Base-by-base conservation (phyloP, 495 filamentous ascomycete genomes). In the Neurospora discreta region DNA sequence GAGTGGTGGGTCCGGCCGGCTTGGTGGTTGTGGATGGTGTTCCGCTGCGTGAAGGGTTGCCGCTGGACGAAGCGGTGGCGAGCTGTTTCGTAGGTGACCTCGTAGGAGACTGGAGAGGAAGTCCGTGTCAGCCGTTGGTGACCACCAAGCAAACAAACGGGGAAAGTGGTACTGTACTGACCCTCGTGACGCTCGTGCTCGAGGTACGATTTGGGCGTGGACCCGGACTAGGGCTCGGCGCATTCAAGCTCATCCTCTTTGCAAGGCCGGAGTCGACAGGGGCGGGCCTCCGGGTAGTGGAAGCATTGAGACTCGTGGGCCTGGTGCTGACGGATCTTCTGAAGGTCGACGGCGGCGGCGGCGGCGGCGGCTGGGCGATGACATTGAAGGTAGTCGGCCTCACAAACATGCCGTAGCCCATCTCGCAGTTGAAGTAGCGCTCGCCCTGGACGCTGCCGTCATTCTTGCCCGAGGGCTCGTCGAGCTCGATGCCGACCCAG, bases 401-500 rank as follows among this genome's bases (percentile, higher is more conserved):
- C 39, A 97, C 86, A 76, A 99, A 99, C 91, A 98, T 95, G 75
- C 95, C 95, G 82, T 88, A 87, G 7, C 88, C 87, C 71, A 89
- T 88, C 69, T 89, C 81, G 77, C 95, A 98, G 33, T 93, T 88
- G 77, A 98, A 99, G 80, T 99, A 99, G 44, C 93, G 85, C 74
- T 94, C 87, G 52, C 93, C 95, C 80, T 95, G 88, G 44, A 98
- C 92, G 39, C 90, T 88, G 74, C 95, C 95, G 85, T 99, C 93
- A 77, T 99, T 98, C 82, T 99, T 98, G 13, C 95, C 95, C 13
- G 85, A 86, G n/a, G 88, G 83, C 42, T 91, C 91, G 46, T 92
- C 89, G 72, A 99, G 87, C 85, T 97, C 94, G 65, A 98, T 86
- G 69, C 95, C 95, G 69, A 97, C 84, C 93, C 95, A 99, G 38